Evolutionary conservation across 106 monocot genomes (phyloP).

Genomic region (Acorus gramineus): DNA sequence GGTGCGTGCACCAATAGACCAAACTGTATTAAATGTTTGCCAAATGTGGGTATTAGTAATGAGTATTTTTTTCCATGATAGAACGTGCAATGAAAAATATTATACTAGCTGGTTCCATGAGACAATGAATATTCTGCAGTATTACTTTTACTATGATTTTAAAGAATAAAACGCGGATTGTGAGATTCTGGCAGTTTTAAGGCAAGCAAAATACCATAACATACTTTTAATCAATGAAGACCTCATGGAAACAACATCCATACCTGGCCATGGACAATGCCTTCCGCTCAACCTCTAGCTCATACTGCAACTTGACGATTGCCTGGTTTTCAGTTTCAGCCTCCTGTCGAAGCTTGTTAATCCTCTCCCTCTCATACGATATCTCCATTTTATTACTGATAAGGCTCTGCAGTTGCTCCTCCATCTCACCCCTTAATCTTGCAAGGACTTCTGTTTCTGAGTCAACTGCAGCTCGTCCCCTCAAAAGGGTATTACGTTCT

Average conservation of each 20-base stretch:
- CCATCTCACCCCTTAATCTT: slow-evolving; percentile 58
- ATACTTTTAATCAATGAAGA: neutral
- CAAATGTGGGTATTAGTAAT: too few relatives aligned
- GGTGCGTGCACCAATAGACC: too few relatives aligned
- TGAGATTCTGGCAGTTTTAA: too few relatives aligned
- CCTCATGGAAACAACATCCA: neutral
- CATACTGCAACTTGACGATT: slow-evolving; percentile 71
- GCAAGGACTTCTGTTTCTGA: slow-evolving; percentile 91
- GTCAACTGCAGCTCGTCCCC: slow-evolving; percentile 62
- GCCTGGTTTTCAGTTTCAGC: slow-evolving; percentile 65
- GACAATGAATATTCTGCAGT: too few relatives aligned
- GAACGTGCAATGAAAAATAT: too few relatives aligned
- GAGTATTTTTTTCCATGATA: too few relatives aligned
- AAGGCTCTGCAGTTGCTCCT: slow-evolving; percentile 72
- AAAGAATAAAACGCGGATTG: too few relatives aligned
- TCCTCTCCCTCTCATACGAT: slow-evolving; percentile 65
- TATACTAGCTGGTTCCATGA: too few relatives aligned
- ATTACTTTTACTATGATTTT: too few relatives aligned
- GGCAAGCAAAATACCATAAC: too few relatives aligned
- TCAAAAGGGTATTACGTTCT: slow-evolving; percentile 54
- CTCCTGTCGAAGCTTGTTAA: slow-evolving; percentile 54
- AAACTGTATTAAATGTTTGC: too few relatives aligned
- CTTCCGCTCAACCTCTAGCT: slow-evolving; percentile 92
- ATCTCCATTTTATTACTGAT: slow-evolving; percentile 59
- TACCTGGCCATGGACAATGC: slow-evolving; percentile 93